phyloP scores from a whole-genome alignment of 2,329 filamentous ascomycete genomes.

The Coccinonectria pachysandricola region DNA sequence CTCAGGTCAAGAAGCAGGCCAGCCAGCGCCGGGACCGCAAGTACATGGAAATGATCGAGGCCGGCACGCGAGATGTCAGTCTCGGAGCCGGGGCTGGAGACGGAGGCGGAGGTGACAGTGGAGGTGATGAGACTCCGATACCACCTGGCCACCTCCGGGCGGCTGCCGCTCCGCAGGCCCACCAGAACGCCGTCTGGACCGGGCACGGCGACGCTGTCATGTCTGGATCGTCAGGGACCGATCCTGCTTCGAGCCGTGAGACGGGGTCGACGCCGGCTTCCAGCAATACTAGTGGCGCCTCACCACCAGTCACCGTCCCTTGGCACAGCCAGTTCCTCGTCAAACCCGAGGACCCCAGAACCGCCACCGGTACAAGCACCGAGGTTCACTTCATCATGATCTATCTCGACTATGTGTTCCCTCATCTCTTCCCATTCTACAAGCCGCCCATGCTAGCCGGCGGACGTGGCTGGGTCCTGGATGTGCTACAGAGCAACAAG shows the following conservation, averaged over 20 bases:
- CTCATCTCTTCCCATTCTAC: slow-evolving; percentile 55
- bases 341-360: slow-evolving; percentile 12
- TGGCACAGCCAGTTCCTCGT: slow-evolving; percentile 23
- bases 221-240: slow-evolving; percentile 19
- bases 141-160: slow-evolving; percentile 1
- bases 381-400: slow-evolving; percentile 40
- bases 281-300: slow-evolving; percentile 20
- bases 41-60: slow-evolving; percentile 33
- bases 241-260: slow-evolving; percentile 15
- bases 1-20: slow-evolving; percentile 46
- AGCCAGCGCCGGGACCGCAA: slow-evolving; percentile 39
- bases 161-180: background rate
- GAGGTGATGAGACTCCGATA: slow-evolving; percentile 6
- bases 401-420: slow-evolving; percentile 52
- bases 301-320: slow-evolving; percentile 22
- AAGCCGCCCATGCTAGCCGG: slow-evolving; percentile 43
- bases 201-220: slow-evolving; percentile 5
- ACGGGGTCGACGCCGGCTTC: slow-evolving; percentile 19
- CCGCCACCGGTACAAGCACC: slow-evolving; percentile 15
- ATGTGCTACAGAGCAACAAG: slow-evolving; percentile 45
- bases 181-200: slow-evolving; percentile 1
- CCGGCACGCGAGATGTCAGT: slow-evolving; percentile 19
- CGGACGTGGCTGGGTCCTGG: slow-evolving; percentile 51
- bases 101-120: too few relatives aligned
- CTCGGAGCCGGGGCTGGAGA: too few relatives aligned